Base-by-base conservation (phyloP, 306 rosid species). In the Corylus americana region DNA sequence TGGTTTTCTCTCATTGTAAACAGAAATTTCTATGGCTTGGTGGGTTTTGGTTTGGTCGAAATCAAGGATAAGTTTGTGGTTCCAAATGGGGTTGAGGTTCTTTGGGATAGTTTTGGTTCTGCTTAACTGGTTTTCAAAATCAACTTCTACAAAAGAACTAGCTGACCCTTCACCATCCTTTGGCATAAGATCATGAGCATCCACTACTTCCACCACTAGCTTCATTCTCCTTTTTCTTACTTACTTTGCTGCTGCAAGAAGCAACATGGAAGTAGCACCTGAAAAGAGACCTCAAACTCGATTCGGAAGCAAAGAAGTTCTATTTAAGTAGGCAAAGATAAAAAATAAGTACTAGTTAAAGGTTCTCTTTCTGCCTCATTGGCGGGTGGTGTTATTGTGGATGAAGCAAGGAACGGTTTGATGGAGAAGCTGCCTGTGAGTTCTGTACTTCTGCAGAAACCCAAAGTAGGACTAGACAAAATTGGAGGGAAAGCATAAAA, bases 131-230 rank as follows among this genome's bases (percentile, higher is more conserved):
- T 90, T 89, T 73, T 81, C 91, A 48, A 89, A 86, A 79, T 94
- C 90, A 74, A 89, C 85, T 90, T 88, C 86, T 7, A 88, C 91
- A 84, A 84, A 92, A 73, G 97, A 63, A 84, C 80, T 89, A 13
- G 88, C 86, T 75, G 91, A 90, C 47, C 90, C 91, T 80, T 89
- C 89, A 31, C 91, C 87, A 48, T 89, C 89, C 77, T 81, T 91
- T 74, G 91, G 94, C 87, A 82, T 89, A 80, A 89, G 94, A 88
- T 87, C 91, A 85, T 81, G 90, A 80, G 93, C 91, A 86, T 87
- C 83, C 76, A 87, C 85, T 58, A 91, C 87, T 77, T 89, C 87
- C 74, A 85, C 87, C 10, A 86, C 83, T 76, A 90, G 84, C 83
- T 88, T 94, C 98, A 90, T 90, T 29, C 69, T 84, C 83, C 82